Conservation (phyloP, 2,329 filamentous ascomycete genomes). For the Colletotrichum sp. region DNA sequence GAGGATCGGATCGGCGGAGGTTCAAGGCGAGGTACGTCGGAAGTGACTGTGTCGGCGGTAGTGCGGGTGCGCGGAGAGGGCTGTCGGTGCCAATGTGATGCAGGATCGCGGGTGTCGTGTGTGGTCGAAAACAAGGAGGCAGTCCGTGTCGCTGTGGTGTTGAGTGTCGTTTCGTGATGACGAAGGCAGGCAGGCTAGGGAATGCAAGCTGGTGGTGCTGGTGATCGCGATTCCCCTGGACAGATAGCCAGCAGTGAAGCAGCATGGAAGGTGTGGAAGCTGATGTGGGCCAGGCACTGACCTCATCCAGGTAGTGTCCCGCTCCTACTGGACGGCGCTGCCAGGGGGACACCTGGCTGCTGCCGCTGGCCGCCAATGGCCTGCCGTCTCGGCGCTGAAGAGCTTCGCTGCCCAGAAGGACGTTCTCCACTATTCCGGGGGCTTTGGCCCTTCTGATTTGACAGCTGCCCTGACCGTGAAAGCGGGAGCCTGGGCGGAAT, state of each 20-base stretch:
- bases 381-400: constrained; percentile 3
- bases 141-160: not conserved
- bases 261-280: constrained; percentile 8
- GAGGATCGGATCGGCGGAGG: not conserved
- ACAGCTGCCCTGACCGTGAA: not conserved
- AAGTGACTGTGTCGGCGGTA: not conserved
- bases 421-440: not conserved
- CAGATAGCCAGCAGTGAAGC: not conserved
- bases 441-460: not conserved
- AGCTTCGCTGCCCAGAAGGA: not conserved
- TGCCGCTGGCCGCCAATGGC: not conserved
- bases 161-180: not conserved
- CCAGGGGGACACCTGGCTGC: constrained; percentile 4
- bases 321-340: not conserved
- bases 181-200: not conserved
- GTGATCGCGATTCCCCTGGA: constrained; percentile 16
- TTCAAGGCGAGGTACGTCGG: not conserved
- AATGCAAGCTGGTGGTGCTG: not conserved
- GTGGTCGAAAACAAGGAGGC: not conserved
- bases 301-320: constrained; percentile 9
- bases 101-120: not conserved
- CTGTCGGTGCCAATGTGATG: not conserved
- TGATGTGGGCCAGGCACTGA: constrained; percentile 20
- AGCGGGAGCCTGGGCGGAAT: not conserved
- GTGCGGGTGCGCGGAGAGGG: not conserved